Conservation (phyloP, 169 alveolate genomes). For the Cryptosporidium tyzzeri region DNA sequence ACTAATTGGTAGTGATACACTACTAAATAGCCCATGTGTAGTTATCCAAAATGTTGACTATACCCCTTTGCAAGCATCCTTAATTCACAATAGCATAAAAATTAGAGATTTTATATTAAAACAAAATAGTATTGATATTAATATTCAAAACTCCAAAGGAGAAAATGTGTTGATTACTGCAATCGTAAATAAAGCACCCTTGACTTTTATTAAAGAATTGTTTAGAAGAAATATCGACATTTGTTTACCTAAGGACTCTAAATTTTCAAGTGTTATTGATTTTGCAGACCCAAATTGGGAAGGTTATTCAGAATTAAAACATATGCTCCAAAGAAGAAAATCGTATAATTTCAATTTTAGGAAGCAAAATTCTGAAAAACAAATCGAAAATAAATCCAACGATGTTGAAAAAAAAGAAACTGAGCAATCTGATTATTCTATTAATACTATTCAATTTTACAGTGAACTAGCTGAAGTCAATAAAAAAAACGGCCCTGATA, state of each 20-base stretch:
- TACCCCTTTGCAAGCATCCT: slow-evolving; percentile 56
- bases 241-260: slow-evolving; percentile 33
- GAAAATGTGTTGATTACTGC: slow-evolving; percentile 50
- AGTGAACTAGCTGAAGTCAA: neutral
- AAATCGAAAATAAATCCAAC: neutral
- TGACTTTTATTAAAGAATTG: slow-evolving; percentile 7
- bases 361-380: neutral
- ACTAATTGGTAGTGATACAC: neutral
- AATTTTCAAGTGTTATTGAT: slow-evolving; percentile 4
- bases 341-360: neutral
- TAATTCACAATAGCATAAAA: slow-evolving; percentile 20
- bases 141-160: slow-evolving; percentile 33
- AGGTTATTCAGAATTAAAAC: slow-evolving; percentile 40
- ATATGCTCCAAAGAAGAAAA: slow-evolving; percentile 6
- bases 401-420: neutral
- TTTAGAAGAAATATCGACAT: slow-evolving; percentile 24
- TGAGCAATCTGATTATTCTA: neutral
- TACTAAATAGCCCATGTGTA: slow-evolving; percentile 18
- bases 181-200: slow-evolving; percentile 15
- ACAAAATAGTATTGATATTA: slow-evolving; percentile 13
- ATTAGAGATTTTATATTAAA: slow-evolving; percentile 40
- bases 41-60: neutral
- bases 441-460: neutral
- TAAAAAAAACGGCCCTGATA: neutral
- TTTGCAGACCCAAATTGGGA: slow-evolving; percentile 47